Evolutionary conservation across 1,139 yeast genomes (phyloP), one percentile per base, ranked within the genome.

Genomic region (Pichia sp.): DNA sequence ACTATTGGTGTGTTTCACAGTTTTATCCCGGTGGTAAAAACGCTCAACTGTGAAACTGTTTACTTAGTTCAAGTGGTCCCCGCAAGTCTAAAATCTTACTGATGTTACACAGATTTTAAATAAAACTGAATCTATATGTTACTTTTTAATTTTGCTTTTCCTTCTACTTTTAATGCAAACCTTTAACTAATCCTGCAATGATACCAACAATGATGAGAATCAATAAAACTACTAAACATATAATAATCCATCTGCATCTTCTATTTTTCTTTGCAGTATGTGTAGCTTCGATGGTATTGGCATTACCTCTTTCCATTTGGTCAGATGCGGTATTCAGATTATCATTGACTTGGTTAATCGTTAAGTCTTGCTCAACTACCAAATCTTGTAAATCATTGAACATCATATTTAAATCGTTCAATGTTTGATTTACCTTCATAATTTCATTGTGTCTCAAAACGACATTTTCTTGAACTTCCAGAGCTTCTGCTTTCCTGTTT

Each of bases 301-400:
- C 52, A 42, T 52, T 56, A 31, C 56, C 58, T 34, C 45, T 47
- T 41, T 55, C 58, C 10, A 51, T n/a, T 27, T 52, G 47, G 4
- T 27, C 27, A 26, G 44, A 46, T 32, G 55, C 51, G 1, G 16
- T 10, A 9, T 42, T 38, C 6, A 49, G 37, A 39, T 50, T 43
- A 6, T 44, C 34, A 23, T 38, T 39, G 11, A 46, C 51, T 31
- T 23, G 36, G 27, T 50, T 50, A 27, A 53, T 40, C 26, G 39
- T 33, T 6, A 34, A 36, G 37, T 53, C 55, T 42, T 53, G 57
- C 41, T 52, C 54, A 33, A 52, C 43, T 1, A 51, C 50, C 11
- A 55, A 28, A 44, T 55, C 57, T 36, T 55, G 55, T 40, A 55
- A 46, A 31, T 46, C 52, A 16, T 44, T 40, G 8, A 49, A 44